Conservation (phyloP, 192 early-diverging fungal species). For the Irineochytrium annulatum region DNA sequence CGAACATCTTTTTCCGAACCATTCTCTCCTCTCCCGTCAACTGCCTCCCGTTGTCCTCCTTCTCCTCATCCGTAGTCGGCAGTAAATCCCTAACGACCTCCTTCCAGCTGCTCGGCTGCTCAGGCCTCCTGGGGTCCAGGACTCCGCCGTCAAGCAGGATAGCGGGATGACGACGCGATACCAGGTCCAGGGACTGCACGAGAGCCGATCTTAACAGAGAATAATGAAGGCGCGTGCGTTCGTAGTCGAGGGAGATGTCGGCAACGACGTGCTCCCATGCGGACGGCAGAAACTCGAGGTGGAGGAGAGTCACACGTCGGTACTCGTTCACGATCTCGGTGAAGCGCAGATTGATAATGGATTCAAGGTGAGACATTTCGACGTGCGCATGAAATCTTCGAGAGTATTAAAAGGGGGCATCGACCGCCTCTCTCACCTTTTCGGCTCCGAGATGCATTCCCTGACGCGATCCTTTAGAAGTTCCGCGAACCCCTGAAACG, state of each 20-base stretch:
- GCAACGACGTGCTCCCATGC: conserved; percentile 20
- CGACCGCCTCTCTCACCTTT: conserved; percentile 14
- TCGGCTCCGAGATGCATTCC: conserved; percentile 17
- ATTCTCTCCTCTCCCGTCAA: conserved; percentile 17
- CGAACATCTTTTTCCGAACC: conserved; percentile 23
- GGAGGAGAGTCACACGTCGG: conserved; percentile 18
- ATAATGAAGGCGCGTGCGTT: conserved; percentile 20
- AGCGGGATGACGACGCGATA: conserved; percentile 17
- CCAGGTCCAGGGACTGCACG: conserved; percentile 24
- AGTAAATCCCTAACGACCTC: conserved; percentile 17
- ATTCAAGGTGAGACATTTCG: conserved; percentile 3
- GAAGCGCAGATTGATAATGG: conserved; percentile 18
- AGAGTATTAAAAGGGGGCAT: not conserved
- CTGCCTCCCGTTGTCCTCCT: not conserved
- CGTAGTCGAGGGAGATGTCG: conserved; percentile 20
- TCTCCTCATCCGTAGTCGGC: not conserved
- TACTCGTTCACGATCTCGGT: conserved; percentile 29
- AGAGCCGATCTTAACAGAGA: conserved; percentile 7
- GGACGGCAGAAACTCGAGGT: conserved; percentile 24
- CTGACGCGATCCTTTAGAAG: conserved; percentile 18
- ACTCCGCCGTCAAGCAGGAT: conserved; percentile 17
- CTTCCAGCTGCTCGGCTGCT: conserved; percentile 14
- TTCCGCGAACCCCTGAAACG: conserved; percentile 27
- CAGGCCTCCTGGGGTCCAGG: conserved; percentile 16
- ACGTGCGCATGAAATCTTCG: conserved; percentile 6